A percentile compares a stretch with the other conserved stretches of the same genome.
phyloP scores from a whole-genome alignment of 2,329 filamentous ascomycete genomes.

The Phaeosphaeria sp. region DNA sequence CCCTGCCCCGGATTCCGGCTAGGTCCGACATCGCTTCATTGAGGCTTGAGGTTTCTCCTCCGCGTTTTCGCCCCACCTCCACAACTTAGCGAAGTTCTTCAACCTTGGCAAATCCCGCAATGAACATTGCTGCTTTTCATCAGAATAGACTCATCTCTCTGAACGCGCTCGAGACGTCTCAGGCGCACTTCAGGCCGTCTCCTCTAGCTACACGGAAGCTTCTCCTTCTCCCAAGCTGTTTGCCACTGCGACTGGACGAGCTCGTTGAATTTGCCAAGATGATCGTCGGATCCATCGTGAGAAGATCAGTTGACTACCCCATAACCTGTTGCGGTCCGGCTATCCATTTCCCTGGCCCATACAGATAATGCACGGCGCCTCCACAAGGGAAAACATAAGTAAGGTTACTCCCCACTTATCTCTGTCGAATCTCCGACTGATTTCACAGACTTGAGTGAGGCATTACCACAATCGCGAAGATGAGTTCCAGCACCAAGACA shows the following conservation, averaged over 20 bases:
- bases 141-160: background rate
- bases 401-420: background rate
- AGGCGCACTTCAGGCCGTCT: no score
- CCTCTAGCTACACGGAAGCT: no score
- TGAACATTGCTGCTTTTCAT: background rate
- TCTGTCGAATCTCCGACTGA: background rate
- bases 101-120: background rate
- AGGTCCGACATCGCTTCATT: background rate
- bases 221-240: no score
- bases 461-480: background rate
- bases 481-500: background rate
- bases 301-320: background rate
- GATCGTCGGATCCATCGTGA: background rate
- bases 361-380: background rate
- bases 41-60: background rate
- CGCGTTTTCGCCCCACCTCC: constrained; percentile 1
- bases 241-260: background rate
- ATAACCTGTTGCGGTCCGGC: background rate
- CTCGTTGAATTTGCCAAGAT: background rate
- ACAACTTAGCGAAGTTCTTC: background rate
- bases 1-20: background rate
- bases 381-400: background rate
- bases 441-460: background rate
- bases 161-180: no score
- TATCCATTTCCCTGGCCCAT: background rate